Conservation (phyloP, 441 rosid genomes). For the Gossypium schwendimanii region DNA sequence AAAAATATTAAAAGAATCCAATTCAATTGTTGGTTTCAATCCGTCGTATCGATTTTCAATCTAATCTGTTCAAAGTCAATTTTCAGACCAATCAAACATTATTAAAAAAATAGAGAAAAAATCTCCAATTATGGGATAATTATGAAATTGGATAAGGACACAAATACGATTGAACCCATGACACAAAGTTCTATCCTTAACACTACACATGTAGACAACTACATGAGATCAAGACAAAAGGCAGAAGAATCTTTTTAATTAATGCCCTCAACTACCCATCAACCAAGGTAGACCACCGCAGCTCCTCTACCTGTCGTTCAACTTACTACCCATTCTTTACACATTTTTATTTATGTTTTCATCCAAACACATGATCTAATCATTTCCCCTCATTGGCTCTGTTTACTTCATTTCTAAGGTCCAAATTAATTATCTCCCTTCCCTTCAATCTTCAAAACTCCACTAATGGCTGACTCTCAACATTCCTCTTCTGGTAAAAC, state of each 20-base stretch:
- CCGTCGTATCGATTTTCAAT: too few species aligned
- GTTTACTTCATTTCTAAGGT: background rate
- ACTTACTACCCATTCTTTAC: constrained; percentile 31
- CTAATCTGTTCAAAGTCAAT: too few species aligned
- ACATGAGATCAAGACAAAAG: background rate
- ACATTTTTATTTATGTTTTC: background rate
- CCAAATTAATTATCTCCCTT: background rate
- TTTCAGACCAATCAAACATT: too few species aligned
- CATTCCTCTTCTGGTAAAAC: constrained; percentile 34
- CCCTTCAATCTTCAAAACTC: background rate
- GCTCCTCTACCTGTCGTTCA: constrained; percentile 4
- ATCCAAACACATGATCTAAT: background rate
- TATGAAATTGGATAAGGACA: too few species aligned
- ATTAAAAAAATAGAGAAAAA: too few species aligned
- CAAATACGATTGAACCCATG: too few species aligned
- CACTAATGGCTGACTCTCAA: constrained; percentile 48
- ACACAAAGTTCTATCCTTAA: too few species aligned
- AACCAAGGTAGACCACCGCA: background rate
- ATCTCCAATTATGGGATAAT: too few species aligned
- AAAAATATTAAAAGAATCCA: too few species aligned
- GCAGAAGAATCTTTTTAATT: background rate
- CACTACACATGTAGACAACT: background rate
- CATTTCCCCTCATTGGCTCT: background rate
- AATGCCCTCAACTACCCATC: constrained; percentile 19
- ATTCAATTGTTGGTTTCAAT: too few species aligned